Percentiles rank a stretch among this genome's conserved stretches.
phyloP scores from a whole-genome alignment of 257 asterid species.

The Gentiana dahurica region DNA sequence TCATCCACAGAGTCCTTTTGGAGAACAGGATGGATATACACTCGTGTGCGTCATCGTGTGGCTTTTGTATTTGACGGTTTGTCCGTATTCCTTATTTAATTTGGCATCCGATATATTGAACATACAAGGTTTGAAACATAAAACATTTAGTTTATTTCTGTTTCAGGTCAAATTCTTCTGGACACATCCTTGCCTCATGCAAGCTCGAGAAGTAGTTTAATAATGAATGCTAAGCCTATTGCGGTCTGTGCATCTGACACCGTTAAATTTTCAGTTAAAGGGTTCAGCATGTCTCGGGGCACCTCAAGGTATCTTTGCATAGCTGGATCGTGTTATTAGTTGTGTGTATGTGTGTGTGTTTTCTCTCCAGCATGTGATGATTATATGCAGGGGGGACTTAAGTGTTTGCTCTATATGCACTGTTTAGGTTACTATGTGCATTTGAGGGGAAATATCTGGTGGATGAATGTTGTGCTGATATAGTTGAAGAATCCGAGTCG shows the following conservation, averaged over 20 bases:
- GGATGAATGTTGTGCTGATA: slow-evolving; percentile 42
- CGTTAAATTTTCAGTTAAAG: slow-evolving; percentile 65
- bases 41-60: slow-evolving; percentile 55
- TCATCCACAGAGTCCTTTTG: slow-evolving; percentile 66
- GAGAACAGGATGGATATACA: slow-evolving; percentile 81
- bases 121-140: background rate
- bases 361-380: background rate
- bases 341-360: slow-evolving; percentile 1
- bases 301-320: slow-evolving; percentile 54
- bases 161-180: slow-evolving; percentile 68
- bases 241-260: slow-evolving; percentile 65
- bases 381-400: background rate
- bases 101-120: background rate
- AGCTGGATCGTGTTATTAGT: background rate
- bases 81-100: slow-evolving; percentile 5
- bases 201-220: slow-evolving; percentile 37
- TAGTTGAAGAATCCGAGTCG: slow-evolving; percentile 26
- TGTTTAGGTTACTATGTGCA: slow-evolving; percentile 55
- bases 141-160: slow-evolving; percentile 9
- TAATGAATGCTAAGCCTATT: slow-evolving; percentile 66
- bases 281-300: slow-evolving; percentile 52
- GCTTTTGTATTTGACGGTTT: slow-evolving; percentile 73
- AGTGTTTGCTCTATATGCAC: background rate
- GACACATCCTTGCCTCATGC: slow-evolving; percentile 46
- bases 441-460: slow-evolving; percentile 61